Conservation (phyloP, 768 basidiomycete species). For the Boletus reticulatus region DNA sequence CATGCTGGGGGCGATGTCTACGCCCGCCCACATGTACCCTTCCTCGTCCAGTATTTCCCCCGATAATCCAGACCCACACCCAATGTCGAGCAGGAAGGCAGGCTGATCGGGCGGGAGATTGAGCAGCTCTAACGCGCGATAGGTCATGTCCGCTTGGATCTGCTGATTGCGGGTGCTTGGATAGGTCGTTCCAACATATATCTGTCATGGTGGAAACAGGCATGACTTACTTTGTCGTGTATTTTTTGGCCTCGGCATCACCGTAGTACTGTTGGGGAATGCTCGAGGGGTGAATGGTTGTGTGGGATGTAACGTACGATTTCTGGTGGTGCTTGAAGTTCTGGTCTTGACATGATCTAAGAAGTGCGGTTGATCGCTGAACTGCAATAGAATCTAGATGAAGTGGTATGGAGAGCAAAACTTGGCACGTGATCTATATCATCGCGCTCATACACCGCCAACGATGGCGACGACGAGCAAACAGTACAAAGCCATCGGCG, state of each 20-base stretch:
- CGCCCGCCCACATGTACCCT: slow-evolving; percentile 90
- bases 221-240: slow-evolving; percentile 80
- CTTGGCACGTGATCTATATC: slow-evolving; percentile 25
- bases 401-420: background rate
- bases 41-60: slow-evolving; percentile 96
- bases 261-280: slow-evolving; percentile 79
- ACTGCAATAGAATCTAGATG: background rate
- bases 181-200: slow-evolving; percentile 14
- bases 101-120: slow-evolving; percentile 78
- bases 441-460: slow-evolving; percentile 4
- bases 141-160: slow-evolving; percentile 97
- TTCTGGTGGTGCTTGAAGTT: slow-evolving; percentile 86
- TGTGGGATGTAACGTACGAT: slow-evolving; percentile 52
- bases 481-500: slow-evolving; percentile 85
- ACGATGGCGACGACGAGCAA: slow-evolving; percentile 73
- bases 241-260: slow-evolving; percentile 92
- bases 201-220: background rate
- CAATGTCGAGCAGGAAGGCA: slow-evolving; percentile 89
- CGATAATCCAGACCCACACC: slow-evolving; percentile 94
- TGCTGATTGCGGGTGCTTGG: slow-evolving; percentile 89
- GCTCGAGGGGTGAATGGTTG: background rate
- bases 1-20: slow-evolving; percentile 97
- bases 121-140: slow-evolving; percentile 89
- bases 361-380: too few species aligned
- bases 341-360: slow-evolving; percentile 74